These are phyloP conservation scores for Penicillium antarcticum DNA, from an alignment of 495 filamentous ascomycete species.

Conservation along the genomic window DNA sequence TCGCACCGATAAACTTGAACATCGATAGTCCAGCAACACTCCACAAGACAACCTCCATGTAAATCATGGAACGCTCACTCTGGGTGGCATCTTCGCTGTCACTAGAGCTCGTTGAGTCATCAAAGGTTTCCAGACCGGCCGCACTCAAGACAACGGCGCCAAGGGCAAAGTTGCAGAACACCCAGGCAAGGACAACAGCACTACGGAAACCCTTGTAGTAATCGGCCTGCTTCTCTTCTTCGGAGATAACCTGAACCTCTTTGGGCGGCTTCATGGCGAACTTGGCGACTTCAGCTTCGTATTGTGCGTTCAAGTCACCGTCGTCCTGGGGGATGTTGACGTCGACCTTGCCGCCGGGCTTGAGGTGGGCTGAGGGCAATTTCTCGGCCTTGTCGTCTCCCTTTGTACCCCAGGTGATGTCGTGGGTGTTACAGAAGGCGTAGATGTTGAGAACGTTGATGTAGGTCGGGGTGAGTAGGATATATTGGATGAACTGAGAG, in stretches of 20 bases:
- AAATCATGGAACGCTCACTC: conserved; percentile 62
- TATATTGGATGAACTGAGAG: conserved; percentile 81
- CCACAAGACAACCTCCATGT: conserved; percentile 90
- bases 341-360: conserved; percentile 89
- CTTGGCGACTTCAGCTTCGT: conserved; percentile 78
- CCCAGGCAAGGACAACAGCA: conserved; percentile 89
- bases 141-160: conserved; percentile 81
- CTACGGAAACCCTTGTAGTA: conserved; percentile 97
- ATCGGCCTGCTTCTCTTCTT: conserved; percentile 85
- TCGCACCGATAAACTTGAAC: conserved; percentile 86
- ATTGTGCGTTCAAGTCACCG: conserved; percentile 85
- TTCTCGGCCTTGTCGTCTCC: conserved; percentile 89
- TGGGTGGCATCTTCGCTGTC: conserved; percentile 38
- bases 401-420: conserved; percentile 96
- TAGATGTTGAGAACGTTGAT: conserved; percentile 98
- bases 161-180: conserved; percentile 92
- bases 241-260: conserved; percentile 56
- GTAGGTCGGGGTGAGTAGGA: conserved; percentile 91
- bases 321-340: conserved; percentile 88
- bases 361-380: conserved; percentile 74
- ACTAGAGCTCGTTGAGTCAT: conserved; percentile 16
- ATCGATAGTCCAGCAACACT: conserved; percentile 80
- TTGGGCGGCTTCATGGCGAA: conserved; percentile 70
- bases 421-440: conserved; percentile 97
- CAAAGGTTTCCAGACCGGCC: conserved; percentile 72